Base-by-base conservation (phyloP, 2,329 filamentous ascomycete species). In the Diaporthe australafricana region DNA sequence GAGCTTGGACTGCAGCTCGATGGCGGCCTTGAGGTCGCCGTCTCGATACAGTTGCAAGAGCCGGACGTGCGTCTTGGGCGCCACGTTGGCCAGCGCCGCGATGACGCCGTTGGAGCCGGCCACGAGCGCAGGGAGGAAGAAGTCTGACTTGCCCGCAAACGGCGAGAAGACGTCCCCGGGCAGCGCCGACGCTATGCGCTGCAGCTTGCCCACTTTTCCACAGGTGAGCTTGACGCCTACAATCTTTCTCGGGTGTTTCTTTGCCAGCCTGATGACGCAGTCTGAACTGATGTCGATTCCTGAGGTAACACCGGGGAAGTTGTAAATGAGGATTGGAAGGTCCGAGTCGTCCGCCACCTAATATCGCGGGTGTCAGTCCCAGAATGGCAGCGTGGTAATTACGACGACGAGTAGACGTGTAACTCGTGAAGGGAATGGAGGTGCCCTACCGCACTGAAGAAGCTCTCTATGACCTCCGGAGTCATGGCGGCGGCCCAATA, bases 161-260 rank as follows among this genome's bases (percentile, higher is more conserved):
- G 78, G 77, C 1, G 81, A 78, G 57, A 83, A 83, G 4, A 0
- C 8, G 76, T 88, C 82, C 5, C 5, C 16, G 9, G 53, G 53
- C 53, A 57, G 32, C 32, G n/a, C 53, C 78, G 88, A 79, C 77
- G 88, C 83, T 73, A 84, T 80, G 79, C 87, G 84, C 77, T 87
- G 84, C n/a, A 90, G 83, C 69, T 86, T 85, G 72, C 88, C 87
- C 70, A 90, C 85, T 60, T 67, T 67, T 7, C 63, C 63, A 53
- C 63, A 67, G 5, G 63, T 67, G 40, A 67, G 47, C 48, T 67
- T 67, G 32, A 45, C 42, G n/a, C 63, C 63, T 8, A 67, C 63
- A n/a, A 67, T 52, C 63, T 67, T 67, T 9, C 53, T 20, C 12
- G 63, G 48, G 25, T 67, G 22, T 17, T 45, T 35, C 40, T 45